Base-by-base conservation (phyloP, 2,329 filamentous ascomycete species). In the Scortechinia acanthostroma region DNA sequence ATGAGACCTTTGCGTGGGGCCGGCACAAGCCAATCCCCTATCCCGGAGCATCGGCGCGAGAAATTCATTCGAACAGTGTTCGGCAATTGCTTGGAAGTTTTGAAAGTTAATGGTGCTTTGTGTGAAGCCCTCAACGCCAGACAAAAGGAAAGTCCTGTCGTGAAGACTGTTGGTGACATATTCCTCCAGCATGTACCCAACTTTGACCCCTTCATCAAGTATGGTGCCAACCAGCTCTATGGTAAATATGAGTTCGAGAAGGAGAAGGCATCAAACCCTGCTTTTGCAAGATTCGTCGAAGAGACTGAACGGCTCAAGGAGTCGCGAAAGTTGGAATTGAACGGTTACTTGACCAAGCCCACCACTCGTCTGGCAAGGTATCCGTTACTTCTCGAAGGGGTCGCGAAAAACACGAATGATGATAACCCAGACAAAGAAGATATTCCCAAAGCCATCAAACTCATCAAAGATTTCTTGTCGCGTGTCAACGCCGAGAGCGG, bases 231-330 rank as follows among this genome's bases (percentile, higher is more conserved):
- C 59, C 93, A 98, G 63, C 71, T 98, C 42, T 94, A 95, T 61
- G 93, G 88, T 53, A 97, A 98, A 63, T 96, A 91, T 58, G 93
- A 96, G 59, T 98, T 97, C 60, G 93, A 98, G 65, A 93, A 93
- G 56, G 93, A 98, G 67, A 88, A 93, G 54, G 84, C 86, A 15
- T 77, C 82, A 46, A 98, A 98, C 56, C 77, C 83, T 1, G 79
- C 78, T 33, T 98, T 98, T 61, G 73, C 85, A 44, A 88, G 86
- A 56, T 96, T 97, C 54, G 93, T 97, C 21, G 93, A 98, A 52
- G 91, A 97, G 62, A 95, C 94, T 4, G 93, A 98, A 64, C 77
- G 93, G 47, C 79, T 95, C 54, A 96, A 96, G 62, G 93, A 98
- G 63, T 97, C 91, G 4, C 80, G 93, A 51, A 98, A 98, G 66